Evolutionary conservation across 768 basidiomycete species (phyloP).

Genomic region (Hypsizygus marmoreus): DNA sequence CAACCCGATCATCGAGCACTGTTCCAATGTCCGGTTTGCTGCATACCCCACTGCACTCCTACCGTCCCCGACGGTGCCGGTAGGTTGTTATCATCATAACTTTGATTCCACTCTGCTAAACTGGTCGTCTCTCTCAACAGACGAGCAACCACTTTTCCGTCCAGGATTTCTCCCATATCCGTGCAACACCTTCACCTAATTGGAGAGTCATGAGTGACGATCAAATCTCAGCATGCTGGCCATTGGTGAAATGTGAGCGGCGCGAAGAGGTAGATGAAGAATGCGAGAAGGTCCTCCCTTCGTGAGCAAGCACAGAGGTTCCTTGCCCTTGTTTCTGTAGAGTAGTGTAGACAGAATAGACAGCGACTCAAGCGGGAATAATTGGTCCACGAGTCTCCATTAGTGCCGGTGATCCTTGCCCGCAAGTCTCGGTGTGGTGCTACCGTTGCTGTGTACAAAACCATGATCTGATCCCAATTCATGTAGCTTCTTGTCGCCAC

Average conservation of each 20-base stretch:
- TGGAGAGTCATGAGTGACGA: conserved; percentile 49
- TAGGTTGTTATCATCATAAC: too few relatives aligned
- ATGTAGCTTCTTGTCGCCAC: too few relatives aligned
- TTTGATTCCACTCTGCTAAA: too few relatives aligned
- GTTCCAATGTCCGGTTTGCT: conserved; percentile 60
- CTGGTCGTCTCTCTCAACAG: conserved; percentile 16
- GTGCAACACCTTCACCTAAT: conserved; percentile 75
- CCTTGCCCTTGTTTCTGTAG: too few relatives aligned
- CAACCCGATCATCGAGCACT: conserved; percentile 82
- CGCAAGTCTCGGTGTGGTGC: too few relatives aligned
- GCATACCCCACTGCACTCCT: conserved; percentile 51
- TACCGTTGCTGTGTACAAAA: too few relatives aligned
- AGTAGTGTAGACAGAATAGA: too few relatives aligned
- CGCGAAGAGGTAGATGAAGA: conserved; percentile 5
- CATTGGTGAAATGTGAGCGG: neutral
- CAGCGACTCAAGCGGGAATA: too few relatives aligned
- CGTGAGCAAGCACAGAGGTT: too few relatives aligned
- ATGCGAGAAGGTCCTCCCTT: conserved; percentile 8
- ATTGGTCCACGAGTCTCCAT: too few relatives aligned
- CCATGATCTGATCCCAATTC: too few relatives aligned
- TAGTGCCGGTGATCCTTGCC: too few relatives aligned
- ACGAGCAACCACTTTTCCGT: conserved; percentile 48
- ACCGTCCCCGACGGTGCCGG: conserved; percentile 17
- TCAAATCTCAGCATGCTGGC: conserved; percentile 11
- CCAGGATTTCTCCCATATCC: conserved; percentile 87